phyloP scores from a whole-genome alignment of 768 basidiomycete genomes.

The Pleurotus djamor region DNA sequence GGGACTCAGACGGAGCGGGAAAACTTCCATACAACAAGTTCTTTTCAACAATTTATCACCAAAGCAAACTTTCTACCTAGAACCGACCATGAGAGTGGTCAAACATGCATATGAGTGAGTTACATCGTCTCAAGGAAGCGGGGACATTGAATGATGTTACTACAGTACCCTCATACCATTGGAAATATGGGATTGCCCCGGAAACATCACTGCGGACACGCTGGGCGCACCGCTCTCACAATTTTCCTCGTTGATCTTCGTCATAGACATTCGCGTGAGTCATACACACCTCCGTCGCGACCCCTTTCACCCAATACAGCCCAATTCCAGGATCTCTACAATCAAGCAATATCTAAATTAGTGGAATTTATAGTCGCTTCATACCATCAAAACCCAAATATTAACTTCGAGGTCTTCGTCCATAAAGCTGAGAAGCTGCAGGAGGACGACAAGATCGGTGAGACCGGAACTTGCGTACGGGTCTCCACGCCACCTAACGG shows the following conservation, averaged over 20 bases:
- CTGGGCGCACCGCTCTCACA: conserved; percentile 73
- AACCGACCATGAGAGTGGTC: conserved; percentile 76
- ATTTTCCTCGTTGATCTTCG: conserved; percentile 86
- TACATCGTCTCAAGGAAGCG: conserved; percentile 7
- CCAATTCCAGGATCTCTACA: conserved; percentile 67
- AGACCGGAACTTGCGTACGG: conserved; percentile 16
- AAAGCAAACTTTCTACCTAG: conserved; percentile 88
- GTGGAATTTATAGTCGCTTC: conserved; percentile 81
- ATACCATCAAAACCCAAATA: conserved; percentile 69
- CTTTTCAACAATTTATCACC: conserved; percentile 84
- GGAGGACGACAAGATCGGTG: conserved; percentile 90
- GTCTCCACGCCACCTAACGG: neutral
- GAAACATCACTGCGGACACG: conserved; percentile 77
- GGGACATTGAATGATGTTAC: conserved; percentile 9
- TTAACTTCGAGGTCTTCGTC: conserved; percentile 89
- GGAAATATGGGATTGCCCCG: conserved; percentile 95
- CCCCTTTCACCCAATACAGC: conserved; percentile 6
- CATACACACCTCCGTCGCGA: neutral
- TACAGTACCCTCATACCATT: conserved; percentile 88
- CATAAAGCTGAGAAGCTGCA: conserved; percentile 93
- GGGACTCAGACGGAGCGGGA: conserved; percentile 81
- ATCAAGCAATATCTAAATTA: conserved; percentile 79
- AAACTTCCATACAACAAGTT: conserved; percentile 88
- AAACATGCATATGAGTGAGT: conserved; percentile 82
- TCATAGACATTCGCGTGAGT: conserved; percentile 91